Conservation (phyloP, 192 early-diverging fungal species). For the Gigaspora rosea region DNA sequence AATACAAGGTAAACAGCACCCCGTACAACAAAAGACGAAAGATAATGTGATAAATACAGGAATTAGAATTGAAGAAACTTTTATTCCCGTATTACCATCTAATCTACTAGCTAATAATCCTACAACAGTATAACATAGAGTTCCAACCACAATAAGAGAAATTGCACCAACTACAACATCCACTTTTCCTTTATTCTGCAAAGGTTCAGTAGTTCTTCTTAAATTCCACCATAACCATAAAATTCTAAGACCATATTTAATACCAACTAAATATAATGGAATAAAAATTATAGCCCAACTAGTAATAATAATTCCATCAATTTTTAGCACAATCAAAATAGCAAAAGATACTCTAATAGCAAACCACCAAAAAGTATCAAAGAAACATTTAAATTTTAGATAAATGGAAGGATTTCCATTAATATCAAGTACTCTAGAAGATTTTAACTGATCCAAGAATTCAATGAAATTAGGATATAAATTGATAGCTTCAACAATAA, state of each 20-base stretch:
- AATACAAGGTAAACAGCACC: constrained; percentile 61
- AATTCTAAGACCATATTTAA: constrained; percentile 59
- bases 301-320: constrained; percentile 55
- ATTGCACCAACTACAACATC: constrained; percentile 45
- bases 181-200: constrained; percentile 51
- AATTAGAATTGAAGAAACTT: constrained; percentile 61
- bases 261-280: constrained; percentile 63
- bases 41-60: constrained; percentile 69
- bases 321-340: constrained; percentile 66
- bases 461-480: constrained; percentile 53
- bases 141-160: constrained; percentile 51
- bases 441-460: constrained; percentile 35
- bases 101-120: constrained; percentile 42
- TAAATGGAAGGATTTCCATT: constrained; percentile 19
- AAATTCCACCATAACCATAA: constrained; percentile 41
- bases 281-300: constrained; percentile 71
- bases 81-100: constrained; percentile 48
- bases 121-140: constrained; percentile 39
- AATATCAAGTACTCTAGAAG: constrained; percentile 32
- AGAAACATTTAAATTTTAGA: constrained; percentile 34
- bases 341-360: constrained; percentile 64
- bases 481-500: constrained; percentile 74
- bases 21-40: constrained; percentile 56
- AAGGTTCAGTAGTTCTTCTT: constrained; percentile 42
- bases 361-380: constrained; percentile 67